Percentiles rank a stretch among this genome's conserved stretches.
Conservation (phyloP, 2,329 filamentous ascomycete genomes). For the Colletotrichum somersetense region DNA sequence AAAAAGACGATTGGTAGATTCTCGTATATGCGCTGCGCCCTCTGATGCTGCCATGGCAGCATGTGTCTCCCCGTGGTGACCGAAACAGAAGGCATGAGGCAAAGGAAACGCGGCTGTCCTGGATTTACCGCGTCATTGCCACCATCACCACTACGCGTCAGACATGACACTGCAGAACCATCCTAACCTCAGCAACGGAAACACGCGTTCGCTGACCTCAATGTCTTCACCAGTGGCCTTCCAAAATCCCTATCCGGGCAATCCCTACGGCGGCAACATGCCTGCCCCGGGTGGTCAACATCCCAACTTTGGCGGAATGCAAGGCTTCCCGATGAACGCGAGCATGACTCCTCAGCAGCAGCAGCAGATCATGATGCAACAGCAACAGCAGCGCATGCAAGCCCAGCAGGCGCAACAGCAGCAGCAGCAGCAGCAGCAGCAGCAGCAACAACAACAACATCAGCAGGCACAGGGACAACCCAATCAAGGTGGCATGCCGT, state of each 20-base stretch:
- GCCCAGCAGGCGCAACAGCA: slow-evolving; percentile 47
- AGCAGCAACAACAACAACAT: slow-evolving; percentile 54
- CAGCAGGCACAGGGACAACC: slow-evolving; percentile 53
- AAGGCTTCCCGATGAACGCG: slow-evolving; percentile 68
- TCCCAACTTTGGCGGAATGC: slow-evolving; percentile 63
- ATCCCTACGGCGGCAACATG: slow-evolving; percentile 68
- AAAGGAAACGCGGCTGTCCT: slow-evolving; percentile 5
- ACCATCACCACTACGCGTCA: not conserved
- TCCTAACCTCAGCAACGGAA: slow-evolving; percentile 39
- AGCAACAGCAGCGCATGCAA: slow-evolving; percentile 47
- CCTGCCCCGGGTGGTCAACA: slow-evolving; percentile 63
- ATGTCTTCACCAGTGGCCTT: slow-evolving; percentile 63
- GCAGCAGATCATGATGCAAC: slow-evolving; percentile 47
- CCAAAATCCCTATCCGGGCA: slow-evolving; percentile 69
- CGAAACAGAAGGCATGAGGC: slow-evolving; percentile 9
- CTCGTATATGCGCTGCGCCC: slow-evolving; percentile 29
- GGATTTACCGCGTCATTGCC: not conserved
- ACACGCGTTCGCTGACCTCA: slow-evolving; percentile 49
- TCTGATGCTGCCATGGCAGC: slow-evolving; percentile 24
- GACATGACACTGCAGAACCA: slow-evolving; percentile 25
- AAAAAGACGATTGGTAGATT: slow-evolving; percentile 5
- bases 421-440: slow-evolving; percentile 50
- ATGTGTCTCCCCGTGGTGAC: slow-evolving; percentile 7
- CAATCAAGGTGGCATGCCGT: slow-evolving; percentile 39
- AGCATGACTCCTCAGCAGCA: slow-evolving; percentile 58